A percentile compares a stretch with the other conserved stretches of the same genome.
Conservation (phyloP, 768 basidiomycete species). For the Candolleomyces eurysporus region DNA sequence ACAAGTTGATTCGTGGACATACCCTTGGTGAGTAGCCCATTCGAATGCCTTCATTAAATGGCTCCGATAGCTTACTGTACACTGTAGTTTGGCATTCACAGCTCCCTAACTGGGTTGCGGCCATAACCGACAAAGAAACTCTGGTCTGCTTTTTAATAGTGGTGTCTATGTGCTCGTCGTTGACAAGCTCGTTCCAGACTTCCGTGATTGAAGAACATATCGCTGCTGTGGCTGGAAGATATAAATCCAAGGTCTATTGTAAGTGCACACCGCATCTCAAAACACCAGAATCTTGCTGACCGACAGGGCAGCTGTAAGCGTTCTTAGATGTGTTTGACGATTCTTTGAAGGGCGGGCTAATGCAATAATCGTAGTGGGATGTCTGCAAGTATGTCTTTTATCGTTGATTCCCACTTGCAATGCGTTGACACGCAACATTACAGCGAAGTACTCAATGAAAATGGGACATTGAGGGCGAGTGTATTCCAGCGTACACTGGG, state of each 20-base stretch:
- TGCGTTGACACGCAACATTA: background rate
- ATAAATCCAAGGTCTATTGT: conserved; percentile 44
- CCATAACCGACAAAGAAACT: conserved; percentile 33
- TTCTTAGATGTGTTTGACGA: too few species aligned
- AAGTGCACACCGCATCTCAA: conserved; percentile 2
- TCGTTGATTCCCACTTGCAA: conserved; percentile 16
- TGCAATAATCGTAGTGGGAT: conserved; percentile 31
- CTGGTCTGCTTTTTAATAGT: conserved; percentile 23
- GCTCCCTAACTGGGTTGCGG: conserved; percentile 40
- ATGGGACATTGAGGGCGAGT: conserved; percentile 42
- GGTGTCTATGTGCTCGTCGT: background rate
- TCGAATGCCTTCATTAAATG: background rate
- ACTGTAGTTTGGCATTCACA: conserved; percentile 28
- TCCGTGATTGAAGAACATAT: conserved; percentile 48
- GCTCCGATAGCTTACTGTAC: background rate
- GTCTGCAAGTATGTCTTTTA: conserved; percentile 28
- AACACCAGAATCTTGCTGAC: too few species aligned
- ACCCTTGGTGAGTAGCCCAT: conserved; percentile 26
- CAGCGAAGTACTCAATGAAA: conserved; percentile 51
- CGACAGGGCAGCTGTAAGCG: too few species aligned
- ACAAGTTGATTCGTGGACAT: conserved; percentile 40
- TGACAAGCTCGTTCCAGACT: conserved; percentile 21
- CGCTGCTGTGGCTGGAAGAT: conserved; percentile 40
- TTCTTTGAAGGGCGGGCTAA: too few species aligned
- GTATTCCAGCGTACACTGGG: conserved; percentile 51